phyloP scores from a whole-genome alignment of 148 eudicot species.

The Agrostemma githago region DNA sequence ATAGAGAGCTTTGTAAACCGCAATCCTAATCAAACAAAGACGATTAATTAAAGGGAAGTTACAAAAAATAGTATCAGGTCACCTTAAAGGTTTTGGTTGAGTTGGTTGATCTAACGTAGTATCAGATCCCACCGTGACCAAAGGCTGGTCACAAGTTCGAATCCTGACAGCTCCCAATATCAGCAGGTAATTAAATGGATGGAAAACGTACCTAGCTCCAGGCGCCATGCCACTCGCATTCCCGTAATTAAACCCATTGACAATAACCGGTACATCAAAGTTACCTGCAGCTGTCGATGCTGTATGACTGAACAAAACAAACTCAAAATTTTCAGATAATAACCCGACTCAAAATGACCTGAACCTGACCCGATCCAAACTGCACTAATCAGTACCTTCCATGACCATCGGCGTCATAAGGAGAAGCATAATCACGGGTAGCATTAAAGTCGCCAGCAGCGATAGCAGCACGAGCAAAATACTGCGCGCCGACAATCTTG shows the following conservation, averaged over 20 bases:
- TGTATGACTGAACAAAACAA: slow-evolving; percentile 43
- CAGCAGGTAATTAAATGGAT: neutral
- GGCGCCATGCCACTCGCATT: slow-evolving; percentile 79
- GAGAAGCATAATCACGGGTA: slow-evolving; percentile 60
- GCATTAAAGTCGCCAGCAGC: slow-evolving; percentile 62
- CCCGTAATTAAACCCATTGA: slow-evolving; percentile 57
- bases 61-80: neutral
- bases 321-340: neutral
- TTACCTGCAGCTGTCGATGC: slow-evolving; percentile 71
- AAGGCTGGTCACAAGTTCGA: too few relatives aligned
- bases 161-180: too few relatives aligned
- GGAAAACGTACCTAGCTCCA: slow-evolving; percentile 49
- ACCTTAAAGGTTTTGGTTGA: neutral
- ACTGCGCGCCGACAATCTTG: slow-evolving; percentile 67
- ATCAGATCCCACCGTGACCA: too few relatives aligned
- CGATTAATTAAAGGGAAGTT: neutral
- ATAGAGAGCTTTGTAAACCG: slow-evolving; percentile 66
- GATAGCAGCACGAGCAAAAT: slow-evolving; percentile 60
- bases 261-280: slow-evolving; percentile 43
- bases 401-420: slow-evolving; percentile 75
- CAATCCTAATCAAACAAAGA: slow-evolving; percentile 39
- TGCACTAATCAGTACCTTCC: too few relatives aligned
- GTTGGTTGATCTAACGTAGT: too few relatives aligned
- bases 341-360: neutral
- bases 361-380: too few relatives aligned